phyloP scores from a whole-genome alignment of 2,329 filamentous ascomycete genomes.

The Nemania abortiva region DNA sequence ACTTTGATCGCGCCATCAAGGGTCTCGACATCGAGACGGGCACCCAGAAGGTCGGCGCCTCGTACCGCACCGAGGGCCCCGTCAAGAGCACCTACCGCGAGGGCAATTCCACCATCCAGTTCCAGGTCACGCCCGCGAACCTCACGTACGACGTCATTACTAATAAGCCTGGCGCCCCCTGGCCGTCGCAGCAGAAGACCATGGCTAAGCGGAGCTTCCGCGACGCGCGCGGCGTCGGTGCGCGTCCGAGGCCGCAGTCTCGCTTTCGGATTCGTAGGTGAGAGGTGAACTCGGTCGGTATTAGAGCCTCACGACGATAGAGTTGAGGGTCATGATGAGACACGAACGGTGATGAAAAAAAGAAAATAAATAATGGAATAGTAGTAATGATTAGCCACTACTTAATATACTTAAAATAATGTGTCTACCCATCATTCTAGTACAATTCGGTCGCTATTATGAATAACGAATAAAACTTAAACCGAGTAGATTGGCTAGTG shows the following conservation, averaged over 20 bases:
- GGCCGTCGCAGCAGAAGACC: slow-evolving; percentile 36
- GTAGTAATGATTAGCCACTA: slow-evolving; percentile 23
- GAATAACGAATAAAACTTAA: neutral
- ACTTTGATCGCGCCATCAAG: slow-evolving; percentile 62
- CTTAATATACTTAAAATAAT: slow-evolving; percentile 25
- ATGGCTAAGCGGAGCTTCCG: slow-evolving; percentile 45
- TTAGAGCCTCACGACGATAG: neutral
- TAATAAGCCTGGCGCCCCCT: slow-evolving; percentile 49
- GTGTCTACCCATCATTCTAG: neutral
- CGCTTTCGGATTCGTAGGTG: slow-evolving; percentile 18
- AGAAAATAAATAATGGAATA: neutral
- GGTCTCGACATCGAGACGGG: slow-evolving; percentile 63
- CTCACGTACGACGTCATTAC: slow-evolving; percentile 51
- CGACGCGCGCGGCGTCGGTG: slow-evolving; percentile 30
- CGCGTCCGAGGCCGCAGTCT: slow-evolving; percentile 7
- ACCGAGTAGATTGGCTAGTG: neutral
- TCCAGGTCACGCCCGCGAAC: slow-evolving; percentile 48
- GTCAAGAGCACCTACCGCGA: slow-evolving; percentile 60
- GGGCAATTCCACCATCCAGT: slow-evolving; percentile 55
- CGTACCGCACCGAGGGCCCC: slow-evolving; percentile 56
- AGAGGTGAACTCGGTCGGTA: neutral
- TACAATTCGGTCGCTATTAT: neutral
- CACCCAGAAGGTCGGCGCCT: neutral
- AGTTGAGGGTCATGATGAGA: neutral
- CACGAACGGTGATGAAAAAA: neutral